Conservation (phyloP, 75 land plant genomes). For the Sequoia sempervirens region DNA sequence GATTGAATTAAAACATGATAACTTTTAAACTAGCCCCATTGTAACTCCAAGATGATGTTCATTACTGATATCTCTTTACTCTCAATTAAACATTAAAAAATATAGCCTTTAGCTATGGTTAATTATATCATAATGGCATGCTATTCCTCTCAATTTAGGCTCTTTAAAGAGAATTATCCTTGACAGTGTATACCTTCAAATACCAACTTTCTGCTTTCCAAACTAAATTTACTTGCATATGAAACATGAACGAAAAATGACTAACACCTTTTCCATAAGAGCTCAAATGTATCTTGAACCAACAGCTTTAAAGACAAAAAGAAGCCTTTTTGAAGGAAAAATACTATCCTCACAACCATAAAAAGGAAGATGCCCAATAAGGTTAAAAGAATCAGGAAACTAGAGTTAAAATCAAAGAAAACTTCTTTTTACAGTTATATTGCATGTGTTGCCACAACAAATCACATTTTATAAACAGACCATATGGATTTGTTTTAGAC, state of each 20-base stretch:
- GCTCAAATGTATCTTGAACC: not conserved
- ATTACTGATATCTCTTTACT: not conserved
- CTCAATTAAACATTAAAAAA: not conserved
- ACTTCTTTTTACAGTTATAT: too few relatives aligned
- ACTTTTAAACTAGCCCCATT: too few relatives aligned
- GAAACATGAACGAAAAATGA: not conserved
- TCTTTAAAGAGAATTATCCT: not conserved
- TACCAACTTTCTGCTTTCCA: not conserved
- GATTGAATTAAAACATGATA: too few relatives aligned
- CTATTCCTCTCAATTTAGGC: not conserved
- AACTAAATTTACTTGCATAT: not conserved
- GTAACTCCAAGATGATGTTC: not conserved
- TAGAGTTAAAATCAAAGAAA: too few relatives aligned
- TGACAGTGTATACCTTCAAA: not conserved
- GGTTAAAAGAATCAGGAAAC: too few relatives aligned
- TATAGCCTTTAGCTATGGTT: not conserved
- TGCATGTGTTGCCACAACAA: too few relatives aligned
- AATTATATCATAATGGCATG: not conserved
- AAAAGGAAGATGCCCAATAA: too few relatives aligned
- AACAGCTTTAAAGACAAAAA: too few relatives aligned
- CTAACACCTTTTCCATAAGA: not conserved
- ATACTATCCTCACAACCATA: too few relatives aligned
- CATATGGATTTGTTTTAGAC: too few relatives aligned
- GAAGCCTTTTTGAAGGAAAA: too few relatives aligned
- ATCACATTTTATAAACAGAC: too few relatives aligned